Evolutionary conservation across 805 yeast genomes (phyloP).

Genomic region (Candida railenensis): DNA sequence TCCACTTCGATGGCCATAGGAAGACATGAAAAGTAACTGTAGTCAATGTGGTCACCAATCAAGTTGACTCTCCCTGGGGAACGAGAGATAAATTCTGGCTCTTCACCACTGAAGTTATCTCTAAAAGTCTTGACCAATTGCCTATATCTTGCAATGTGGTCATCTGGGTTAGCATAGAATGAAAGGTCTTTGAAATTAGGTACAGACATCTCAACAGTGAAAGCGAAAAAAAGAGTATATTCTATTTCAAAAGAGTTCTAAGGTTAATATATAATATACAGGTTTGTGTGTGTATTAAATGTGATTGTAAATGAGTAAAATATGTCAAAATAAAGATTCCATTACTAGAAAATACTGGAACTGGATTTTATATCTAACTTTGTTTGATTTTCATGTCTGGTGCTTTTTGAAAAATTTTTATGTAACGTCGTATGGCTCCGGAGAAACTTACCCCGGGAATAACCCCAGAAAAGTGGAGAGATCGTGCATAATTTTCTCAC

Average conservation of each 20-base stretch:
- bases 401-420: too few species aligned
- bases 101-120: slow-evolving; percentile 17
- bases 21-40: slow-evolving; percentile 61
- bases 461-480: too few species aligned
- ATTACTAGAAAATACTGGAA: too few species aligned
- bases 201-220: slow-evolving; percentile 21
- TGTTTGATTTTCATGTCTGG: background rate
- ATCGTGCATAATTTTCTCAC: too few species aligned
- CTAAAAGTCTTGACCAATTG: slow-evolving; percentile 22
- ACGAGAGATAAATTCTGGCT: slow-evolving; percentile 51
- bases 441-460: background rate
- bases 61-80: slow-evolving; percentile 78
- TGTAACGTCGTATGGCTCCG: background rate
- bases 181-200: slow-evolving; percentile 34
- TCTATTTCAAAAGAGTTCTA: background rate
- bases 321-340: too few species aligned
- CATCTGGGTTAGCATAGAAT: slow-evolving; percentile 31
- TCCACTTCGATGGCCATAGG: slow-evolving; percentile 74
- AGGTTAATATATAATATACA: too few species aligned
- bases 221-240: background rate
- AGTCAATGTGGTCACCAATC: slow-evolving; percentile 76
- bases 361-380: background rate
- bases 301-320: too few species aligned
- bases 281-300: too few species aligned
- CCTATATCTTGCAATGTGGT: slow-evolving; percentile 26